phyloP scores from a whole-genome alignment of 2,329 filamentous ascomycete species.

The Graphilbum ipis-grandicollis region DNA sequence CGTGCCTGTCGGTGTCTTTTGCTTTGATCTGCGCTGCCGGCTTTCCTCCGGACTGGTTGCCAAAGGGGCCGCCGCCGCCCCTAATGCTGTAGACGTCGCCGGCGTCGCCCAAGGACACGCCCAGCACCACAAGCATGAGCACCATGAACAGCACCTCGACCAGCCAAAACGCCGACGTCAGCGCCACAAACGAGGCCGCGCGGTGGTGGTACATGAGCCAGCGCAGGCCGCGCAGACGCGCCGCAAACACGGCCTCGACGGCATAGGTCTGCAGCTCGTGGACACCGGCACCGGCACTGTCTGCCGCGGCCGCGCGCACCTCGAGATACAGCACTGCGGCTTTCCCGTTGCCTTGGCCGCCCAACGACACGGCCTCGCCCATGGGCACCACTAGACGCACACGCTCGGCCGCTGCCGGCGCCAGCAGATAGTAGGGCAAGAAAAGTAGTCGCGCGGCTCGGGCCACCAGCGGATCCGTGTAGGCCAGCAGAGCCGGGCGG shows the following conservation, averaged over 20 bases:
- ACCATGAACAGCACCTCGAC: constrained; percentile 53
- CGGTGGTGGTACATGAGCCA: constrained; percentile 82
- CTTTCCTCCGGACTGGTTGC: too few relatives aligned
- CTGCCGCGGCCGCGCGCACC: constrained; percentile 42
- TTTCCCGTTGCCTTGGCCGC: constrained; percentile 13
- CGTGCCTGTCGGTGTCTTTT: neutral
- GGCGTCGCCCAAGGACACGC: constrained; percentile 10
- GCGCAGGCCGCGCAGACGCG: constrained; percentile 57
- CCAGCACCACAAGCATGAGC: constrained; percentile 43
- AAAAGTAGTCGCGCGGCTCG: constrained; percentile 41
- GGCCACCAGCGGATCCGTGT: constrained; percentile 53
- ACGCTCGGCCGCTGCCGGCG: constrained; percentile 42
- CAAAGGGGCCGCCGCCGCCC: neutral
- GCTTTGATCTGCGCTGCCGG: neutral
- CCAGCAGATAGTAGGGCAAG: constrained; percentile 53
- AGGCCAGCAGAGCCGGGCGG: constrained; percentile 64
- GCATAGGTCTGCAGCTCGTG: constrained; percentile 61
- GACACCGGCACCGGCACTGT: too few relatives aligned
- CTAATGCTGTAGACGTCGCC: neutral
- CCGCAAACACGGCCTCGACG: constrained; percentile 50
- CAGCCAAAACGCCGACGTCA: constrained; percentile 59
- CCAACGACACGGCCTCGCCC: constrained; percentile 57
- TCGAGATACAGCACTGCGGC: constrained; percentile 39
- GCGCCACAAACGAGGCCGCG: constrained; percentile 47
- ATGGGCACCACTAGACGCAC: constrained; percentile 49